Evolutionary conservation across 1,139 yeast species (phyloP), one percentile per base, ranked within the genome.

Genomic region (Citeromyces hawaiiensis): DNA sequence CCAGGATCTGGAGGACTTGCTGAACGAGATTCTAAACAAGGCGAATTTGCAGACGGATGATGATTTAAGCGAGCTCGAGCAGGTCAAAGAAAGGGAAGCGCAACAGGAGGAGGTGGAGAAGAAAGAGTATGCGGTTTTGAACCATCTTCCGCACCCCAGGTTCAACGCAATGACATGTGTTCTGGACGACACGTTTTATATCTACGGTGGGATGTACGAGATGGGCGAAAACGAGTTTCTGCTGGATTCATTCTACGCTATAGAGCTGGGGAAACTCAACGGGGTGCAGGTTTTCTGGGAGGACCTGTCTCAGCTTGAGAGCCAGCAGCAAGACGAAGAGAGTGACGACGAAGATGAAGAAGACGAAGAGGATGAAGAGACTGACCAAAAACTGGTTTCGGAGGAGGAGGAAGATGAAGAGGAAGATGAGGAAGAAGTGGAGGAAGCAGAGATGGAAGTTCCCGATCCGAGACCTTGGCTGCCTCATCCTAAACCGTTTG

Each of bases 401-500:
- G 74, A 68, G 4, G 80, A 69, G 8, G 77, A 68, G 11, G 64
- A 63, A 9, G 69, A 64, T 27, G 70, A 69, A 6, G n/a, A n/a
- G n/a, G n/a, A n/a, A n/a, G n/a, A n/a, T n/a, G 81, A 70, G 27
- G 82, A 69, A 21, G 79, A 69, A 35, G 72, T 56, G 4, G 76
- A 63, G 16, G 78, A 66, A 36, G 80, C 68, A 6, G 83, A 73
- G 43, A 76, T 75, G 33, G 88, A 79, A 45, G 73, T 78, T 50
- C 94, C 95, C 4, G 97, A 91, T 58, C 82, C 82, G 36, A 73
- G 95, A 57, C 96, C 96, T 19, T 88, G 96, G 95, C 68, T 91
- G 45, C 96, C 97, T 37, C 96, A 87, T 56, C 98, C 98, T 36
- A 87, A 88, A 54, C 81, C 96, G n/a, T 91, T 91, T 53, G 97